Evolutionary conservation across 1,284 basidiomycete genomes (phyloP).

Genomic region (Neotropicomus parvogracilis): DNA sequence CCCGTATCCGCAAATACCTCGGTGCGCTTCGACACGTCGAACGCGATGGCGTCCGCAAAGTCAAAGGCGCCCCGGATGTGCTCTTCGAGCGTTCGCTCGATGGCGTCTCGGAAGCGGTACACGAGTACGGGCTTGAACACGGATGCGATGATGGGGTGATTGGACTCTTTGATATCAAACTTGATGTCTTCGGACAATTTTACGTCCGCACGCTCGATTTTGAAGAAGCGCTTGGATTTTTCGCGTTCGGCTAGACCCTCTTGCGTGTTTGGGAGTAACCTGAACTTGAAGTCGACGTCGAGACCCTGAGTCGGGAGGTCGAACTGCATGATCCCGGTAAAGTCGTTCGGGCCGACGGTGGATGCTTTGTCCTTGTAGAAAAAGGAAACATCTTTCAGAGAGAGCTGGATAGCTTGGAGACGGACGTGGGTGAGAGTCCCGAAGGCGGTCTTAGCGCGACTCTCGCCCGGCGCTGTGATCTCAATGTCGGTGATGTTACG

Average conservation of each 20-base stretch:
- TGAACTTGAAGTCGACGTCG: conserved; percentile 61
- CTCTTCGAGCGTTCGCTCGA: conserved; percentile 53
- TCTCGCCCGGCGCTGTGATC: conserved; percentile 46
- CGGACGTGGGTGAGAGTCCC: conserved; percentile 62
- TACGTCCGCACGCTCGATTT: conserved; percentile 51
- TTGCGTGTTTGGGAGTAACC: conserved; percentile 52
- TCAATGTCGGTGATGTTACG: conserved; percentile 72
- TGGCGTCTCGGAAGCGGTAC: conserved; percentile 49
- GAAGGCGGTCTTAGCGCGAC: conserved; percentile 43
- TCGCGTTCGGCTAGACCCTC: conserved; percentile 42
- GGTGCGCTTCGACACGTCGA: conserved; percentile 51
- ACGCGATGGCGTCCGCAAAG: conserved; percentile 50
- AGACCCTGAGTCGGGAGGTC: conserved; percentile 61
- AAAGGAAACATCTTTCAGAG: conserved; percentile 63
- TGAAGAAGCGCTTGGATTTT: conserved; percentile 47
- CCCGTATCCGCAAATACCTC: conserved; percentile 66
- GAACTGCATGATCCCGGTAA: conserved; percentile 58
- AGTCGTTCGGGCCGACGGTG: conserved; percentile 49
- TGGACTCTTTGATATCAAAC: conserved; percentile 52
- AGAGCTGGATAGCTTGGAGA: conserved; percentile 58
- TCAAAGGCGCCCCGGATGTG: conserved; percentile 50
- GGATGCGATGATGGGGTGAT: conserved; percentile 56
- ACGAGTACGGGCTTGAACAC: conserved; percentile 61
- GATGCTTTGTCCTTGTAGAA: conserved; percentile 62
- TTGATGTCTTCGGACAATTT: conserved; percentile 50